Evolutionary conservation across 106 monocot species (phyloP), one percentile per base, ranked within the genome.

Genomic region (Acorus calamus): DNA sequence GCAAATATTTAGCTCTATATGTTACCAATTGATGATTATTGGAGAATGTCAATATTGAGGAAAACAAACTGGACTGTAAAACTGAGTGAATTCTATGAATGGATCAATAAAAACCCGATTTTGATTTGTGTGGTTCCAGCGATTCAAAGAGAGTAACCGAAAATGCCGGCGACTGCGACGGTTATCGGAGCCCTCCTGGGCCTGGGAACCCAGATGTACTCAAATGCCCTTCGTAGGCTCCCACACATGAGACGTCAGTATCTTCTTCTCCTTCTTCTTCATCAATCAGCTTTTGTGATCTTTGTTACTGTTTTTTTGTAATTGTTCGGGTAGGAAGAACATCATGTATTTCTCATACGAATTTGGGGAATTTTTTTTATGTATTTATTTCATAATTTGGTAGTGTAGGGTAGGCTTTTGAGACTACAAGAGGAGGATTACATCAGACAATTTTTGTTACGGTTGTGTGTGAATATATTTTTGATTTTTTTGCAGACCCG

Each of bases 151-250:
- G 44, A 50, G 42, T 47, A 46, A 52, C 57, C 50, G 49, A 80
- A 71, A 52, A 93, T 88, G 93, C 88, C 88, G 76, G 71, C 80
- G 74, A 88, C 93, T 49, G 46, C 80, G 74, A 88, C 93, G 65
- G 59, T 83, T 67, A 53, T 86, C 59, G 93, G 93, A 43, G 75
- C 75, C 6, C 70, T 93, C 9, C 74, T 88, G 58, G 88, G 93
- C 10, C 66, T 89, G 4, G 74, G 85, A 55, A 87, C 84, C 64
- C 84, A 90, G 77, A 79, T 96, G 77, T 96, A 96, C 80, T 96
- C 94, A 78, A 96, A 96, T 67, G 90, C 90, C 58, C 90, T 96
- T 50, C 94, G 94, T 55, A 96, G 90, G 78, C 87, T 96, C 55
- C 94, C 90, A 4, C 78, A 82, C 66, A 96, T 96, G 90, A 79